Conservation (phyloP, 192 early-diverging fungal species). For the Endogone sp. region DNA sequence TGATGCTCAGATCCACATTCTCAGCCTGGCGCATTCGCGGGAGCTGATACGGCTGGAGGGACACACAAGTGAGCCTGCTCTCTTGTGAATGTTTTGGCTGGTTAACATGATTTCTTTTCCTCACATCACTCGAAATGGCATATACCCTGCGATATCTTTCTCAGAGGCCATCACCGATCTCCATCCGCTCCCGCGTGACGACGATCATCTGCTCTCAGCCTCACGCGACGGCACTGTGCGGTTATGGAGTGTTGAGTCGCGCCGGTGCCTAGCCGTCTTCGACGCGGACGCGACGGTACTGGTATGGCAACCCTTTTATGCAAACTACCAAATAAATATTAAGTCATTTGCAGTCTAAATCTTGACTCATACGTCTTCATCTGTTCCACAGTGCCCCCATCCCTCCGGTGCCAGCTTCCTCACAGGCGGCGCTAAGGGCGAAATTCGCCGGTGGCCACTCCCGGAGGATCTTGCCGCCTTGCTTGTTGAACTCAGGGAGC, state of each 20-base stretch:
- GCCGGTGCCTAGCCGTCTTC: conserved; percentile 59
- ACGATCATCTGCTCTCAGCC: conserved; percentile 63
- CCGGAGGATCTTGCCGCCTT: conserved; percentile 29
- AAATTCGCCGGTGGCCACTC: conserved; percentile 49
- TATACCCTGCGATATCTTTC: no score
- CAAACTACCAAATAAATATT: not conserved
- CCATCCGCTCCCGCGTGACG: conserved; percentile 64
- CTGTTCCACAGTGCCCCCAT: conserved; percentile 51
- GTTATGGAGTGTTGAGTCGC: conserved; percentile 70
- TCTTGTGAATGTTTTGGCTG: not conserved
- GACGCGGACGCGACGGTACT: conserved; percentile 52
- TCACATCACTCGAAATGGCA: no score
- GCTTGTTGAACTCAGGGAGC: conserved; percentile 22
- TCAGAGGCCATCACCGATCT: conserved; percentile 62
- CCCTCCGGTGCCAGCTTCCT: conserved; percentile 58
- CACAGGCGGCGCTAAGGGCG: conserved; percentile 43
- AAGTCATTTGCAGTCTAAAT: conserved; percentile 16
- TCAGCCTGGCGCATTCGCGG: conserved; percentile 69
- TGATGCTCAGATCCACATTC: conserved; percentile 59
- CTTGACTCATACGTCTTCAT: no score
- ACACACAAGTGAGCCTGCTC: conserved; percentile 49
- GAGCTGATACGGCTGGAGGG: conserved; percentile 59
- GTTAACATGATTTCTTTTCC: not conserved
- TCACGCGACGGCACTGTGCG: conserved; percentile 70
- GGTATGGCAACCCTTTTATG: conserved; percentile 30